These are phyloP conservation scores for Plasmodium knowlesi DNA, from an alignment of 169 alveolate genomes.

Conservation along the genomic window DNA sequence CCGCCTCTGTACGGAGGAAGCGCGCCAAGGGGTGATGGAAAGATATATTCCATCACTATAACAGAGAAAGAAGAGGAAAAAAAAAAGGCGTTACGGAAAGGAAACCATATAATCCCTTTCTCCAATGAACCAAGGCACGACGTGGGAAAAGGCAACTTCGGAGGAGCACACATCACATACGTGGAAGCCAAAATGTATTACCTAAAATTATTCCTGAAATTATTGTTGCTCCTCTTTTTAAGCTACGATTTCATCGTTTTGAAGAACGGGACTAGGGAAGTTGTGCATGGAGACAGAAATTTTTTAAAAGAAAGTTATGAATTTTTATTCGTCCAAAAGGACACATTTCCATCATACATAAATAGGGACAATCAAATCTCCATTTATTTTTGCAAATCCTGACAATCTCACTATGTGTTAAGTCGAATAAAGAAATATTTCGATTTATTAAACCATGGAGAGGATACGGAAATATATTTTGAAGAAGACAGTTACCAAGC, in stretches of 20 bases:
- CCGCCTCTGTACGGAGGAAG: background rate
- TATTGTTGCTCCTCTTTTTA: constrained; percentile 29
- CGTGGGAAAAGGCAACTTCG: background rate
- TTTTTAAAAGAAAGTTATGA: constrained; percentile 47
- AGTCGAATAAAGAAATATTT: constrained; percentile 37
- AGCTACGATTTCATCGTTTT: constrained; percentile 55
- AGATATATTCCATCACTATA: background rate
- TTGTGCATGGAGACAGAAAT: background rate
- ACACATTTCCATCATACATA: constrained; percentile 36
- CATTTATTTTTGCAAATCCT: constrained; percentile 57
- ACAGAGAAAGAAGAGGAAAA: background rate
- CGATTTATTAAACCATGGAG: constrained; percentile 50
- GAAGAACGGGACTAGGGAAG: constrained; percentile 15
- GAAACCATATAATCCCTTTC: background rate
- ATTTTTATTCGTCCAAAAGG: constrained; percentile 46
- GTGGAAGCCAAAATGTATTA: constrained; percentile 13
- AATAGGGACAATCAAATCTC: constrained; percentile 53
- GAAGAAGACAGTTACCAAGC: constrained; percentile 9
- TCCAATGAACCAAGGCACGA: background rate
- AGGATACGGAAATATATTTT: constrained; percentile 36
- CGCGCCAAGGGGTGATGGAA: background rate
- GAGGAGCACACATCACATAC: background rate
- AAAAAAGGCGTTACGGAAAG: background rate
- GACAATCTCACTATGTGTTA: constrained; percentile 62
- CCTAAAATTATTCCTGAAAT: constrained; percentile 26